Base-by-base conservation (phyloP, 352 stramenopile species). In the Aphanomyces stellatus region DNA sequence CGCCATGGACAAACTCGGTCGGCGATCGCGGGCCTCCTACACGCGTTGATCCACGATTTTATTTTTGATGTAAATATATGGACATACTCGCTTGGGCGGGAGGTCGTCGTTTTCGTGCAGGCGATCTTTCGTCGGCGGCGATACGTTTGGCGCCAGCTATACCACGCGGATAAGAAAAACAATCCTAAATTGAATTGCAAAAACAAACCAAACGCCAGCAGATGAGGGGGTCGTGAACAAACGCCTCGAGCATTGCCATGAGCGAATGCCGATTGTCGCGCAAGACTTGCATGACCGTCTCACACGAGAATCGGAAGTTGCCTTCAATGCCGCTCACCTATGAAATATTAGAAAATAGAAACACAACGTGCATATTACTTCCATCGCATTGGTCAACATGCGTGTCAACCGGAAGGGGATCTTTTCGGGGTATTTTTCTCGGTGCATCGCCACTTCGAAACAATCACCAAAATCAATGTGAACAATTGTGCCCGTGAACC, bases 241-340 rank as follows among this genome's bases (percentile, higher is more conserved):
- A 99, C 11, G 97, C 97, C 80, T 99, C 97, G 1, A 99, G 85
- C 96, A 99, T 99, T 10, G 97, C 93, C 77, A 99, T 98, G 17
- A 99, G 73, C 66, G 88, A 98, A 76, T 99, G 96, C 33, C 94
- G 80, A 74, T 99, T 99, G 70, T 98, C 90, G 40, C 97, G 85
- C 53, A 99, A 75, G 13, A 99, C 95, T 37, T 82, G 75, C 97
- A 99, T 99, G 3, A 98, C 97, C 53, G 87, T 83, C 74, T 99
- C 97, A 53, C 96, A 99, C 41, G 96, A 99, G 61, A 86, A 97
- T 7, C 97, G 85, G 74, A 99, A 99, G 59, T 96, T 99, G 63
- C 98, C 98, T 78, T 99, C 96, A 46, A 99, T 98, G 5, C 97
- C 97, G 49, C 82, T 89, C 72, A 89, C 55, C 55, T 64, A 64